phyloP scores from a whole-genome alignment of 2,329 filamentous ascomycete genomes.

The Sporothrix curviconia region DNA sequence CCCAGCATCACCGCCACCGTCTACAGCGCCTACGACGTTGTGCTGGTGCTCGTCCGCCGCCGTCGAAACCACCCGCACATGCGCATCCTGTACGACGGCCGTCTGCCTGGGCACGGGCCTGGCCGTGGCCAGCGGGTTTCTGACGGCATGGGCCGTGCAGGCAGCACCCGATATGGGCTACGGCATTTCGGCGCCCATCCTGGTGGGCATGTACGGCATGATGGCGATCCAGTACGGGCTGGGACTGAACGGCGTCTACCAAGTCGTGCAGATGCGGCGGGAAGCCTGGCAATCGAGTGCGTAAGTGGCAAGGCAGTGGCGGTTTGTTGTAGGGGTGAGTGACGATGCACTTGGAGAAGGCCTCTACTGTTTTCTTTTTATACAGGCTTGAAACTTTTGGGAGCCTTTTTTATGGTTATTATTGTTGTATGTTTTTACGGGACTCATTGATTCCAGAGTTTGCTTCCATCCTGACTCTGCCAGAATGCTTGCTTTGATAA shows the following conservation, averaged over 20 bases:
- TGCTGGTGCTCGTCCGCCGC: not conserved
- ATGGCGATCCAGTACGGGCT: not conserved
- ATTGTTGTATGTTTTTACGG: too few relatives aligned
- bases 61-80: not conserved
- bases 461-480: too few relatives aligned
- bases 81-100: slow-evolving; percentile 10
- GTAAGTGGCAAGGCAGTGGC: too few relatives aligned
- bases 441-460: too few relatives aligned
- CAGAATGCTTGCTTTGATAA: too few relatives aligned
- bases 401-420: too few relatives aligned
- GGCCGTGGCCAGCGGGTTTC: slow-evolving; percentile 6
- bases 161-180: not conserved
- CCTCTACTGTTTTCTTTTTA: too few relatives aligned
- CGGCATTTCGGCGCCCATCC: not conserved
- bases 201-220: slow-evolving; percentile 5
- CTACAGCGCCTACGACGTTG: not conserved
- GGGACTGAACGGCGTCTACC: not conserved
- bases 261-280: not conserved
- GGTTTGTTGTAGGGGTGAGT: not conserved
- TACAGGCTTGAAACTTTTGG: too few relatives aligned
- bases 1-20: not conserved
- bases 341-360: not conserved
- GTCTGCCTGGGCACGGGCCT: not conserved
- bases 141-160: not conserved
- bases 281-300: not conserved